Evolutionary conservation across 208 protist genomes (phyloP).

Genomic region (Acanthamoeba divionensis): DNA sequence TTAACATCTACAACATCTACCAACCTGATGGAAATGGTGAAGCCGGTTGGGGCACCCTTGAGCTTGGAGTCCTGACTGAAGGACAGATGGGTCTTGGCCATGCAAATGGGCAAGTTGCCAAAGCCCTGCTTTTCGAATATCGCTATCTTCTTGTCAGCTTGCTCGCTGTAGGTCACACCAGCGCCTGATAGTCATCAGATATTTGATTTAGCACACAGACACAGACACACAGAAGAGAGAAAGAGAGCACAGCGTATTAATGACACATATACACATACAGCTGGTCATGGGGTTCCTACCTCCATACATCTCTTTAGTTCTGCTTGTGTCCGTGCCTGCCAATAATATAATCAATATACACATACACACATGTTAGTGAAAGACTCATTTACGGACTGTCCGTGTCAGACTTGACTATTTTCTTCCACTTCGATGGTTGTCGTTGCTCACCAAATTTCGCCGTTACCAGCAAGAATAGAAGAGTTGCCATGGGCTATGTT

Average conservation of each 20-base stretch:
- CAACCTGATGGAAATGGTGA: conserved; percentile 83
- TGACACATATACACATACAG: no score
- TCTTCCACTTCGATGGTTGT: background rate
- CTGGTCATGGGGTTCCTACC: conserved; percentile 74
- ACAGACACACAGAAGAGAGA: no score
- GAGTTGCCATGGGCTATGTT: conserved; percentile 98
- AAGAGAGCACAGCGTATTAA: no score
- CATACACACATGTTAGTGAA: background rate
- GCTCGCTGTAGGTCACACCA: conserved; percentile 86
- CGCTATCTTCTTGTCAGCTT: conserved; percentile 86
- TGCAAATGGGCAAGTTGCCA: conserved; percentile 89
- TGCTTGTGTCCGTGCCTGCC: conserved; percentile 82
- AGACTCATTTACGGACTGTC: no score
- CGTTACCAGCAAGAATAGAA: conserved; percentile 93
- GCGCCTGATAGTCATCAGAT: conserved; percentile 23
- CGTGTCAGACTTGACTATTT: no score
- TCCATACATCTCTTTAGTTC: conserved; percentile 94
- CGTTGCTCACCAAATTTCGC: conserved; percentile 78
- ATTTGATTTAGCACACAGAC: no score
- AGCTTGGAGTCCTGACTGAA: conserved; percentile 81
- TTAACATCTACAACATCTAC: no score
- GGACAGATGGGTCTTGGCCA: conserved; percentile 97
- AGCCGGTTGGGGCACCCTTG: conserved; percentile 86
- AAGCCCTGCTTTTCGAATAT: conserved; percentile 84
- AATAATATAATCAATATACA: background rate